Evolutionary conservation across 495 filamentous ascomycete genomes (phyloP).

Genomic region (Penicillium paradoxum): DNA sequence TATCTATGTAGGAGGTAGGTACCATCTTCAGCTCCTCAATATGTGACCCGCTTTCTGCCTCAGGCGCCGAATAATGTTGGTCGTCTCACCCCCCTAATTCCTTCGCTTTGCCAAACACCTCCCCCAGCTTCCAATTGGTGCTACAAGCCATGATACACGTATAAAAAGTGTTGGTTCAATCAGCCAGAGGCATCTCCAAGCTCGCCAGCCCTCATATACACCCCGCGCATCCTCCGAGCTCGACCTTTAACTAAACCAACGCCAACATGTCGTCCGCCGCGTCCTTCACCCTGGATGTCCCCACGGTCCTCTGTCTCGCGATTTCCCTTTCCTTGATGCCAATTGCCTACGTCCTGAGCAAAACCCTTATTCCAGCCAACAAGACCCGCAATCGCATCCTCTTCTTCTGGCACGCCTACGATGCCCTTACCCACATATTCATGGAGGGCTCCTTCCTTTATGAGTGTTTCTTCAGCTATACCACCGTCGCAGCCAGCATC

Average conservation of each 20-base stretch:
- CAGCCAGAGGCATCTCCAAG: background rate
- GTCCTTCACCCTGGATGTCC: conserved; percentile 41
- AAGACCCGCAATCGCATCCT: conserved; percentile 57
- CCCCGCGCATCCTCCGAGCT: background rate
- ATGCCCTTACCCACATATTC: conserved; percentile 80
- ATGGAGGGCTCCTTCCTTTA: conserved; percentile 90
- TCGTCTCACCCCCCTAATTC: background rate
- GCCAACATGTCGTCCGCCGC: conserved; percentile 16
- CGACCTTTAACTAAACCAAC: background rate
- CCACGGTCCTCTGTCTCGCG: conserved; percentile 49
- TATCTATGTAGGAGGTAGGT: too few relatives aligned
- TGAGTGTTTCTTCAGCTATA: conserved; percentile 80
- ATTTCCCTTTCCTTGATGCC: conserved; percentile 51
- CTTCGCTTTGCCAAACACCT: background rate
- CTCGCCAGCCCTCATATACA: background rate
- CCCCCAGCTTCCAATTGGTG: background rate
- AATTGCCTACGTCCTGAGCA: conserved; percentile 45
- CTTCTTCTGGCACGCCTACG: conserved; percentile 94
- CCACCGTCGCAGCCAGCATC: conserved; percentile 33
- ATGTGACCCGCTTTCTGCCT: background rate
- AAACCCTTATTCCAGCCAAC: conserved; percentile 41
- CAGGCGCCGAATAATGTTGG: background rate
- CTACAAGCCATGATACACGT: background rate
- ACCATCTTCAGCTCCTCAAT: background rate
- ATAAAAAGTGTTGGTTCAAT: background rate